These are phyloP conservation scores for Naematelia encephala DNA, from an alignment of 768 basidiomycete genomes.

Conservation along the genomic window DNA sequence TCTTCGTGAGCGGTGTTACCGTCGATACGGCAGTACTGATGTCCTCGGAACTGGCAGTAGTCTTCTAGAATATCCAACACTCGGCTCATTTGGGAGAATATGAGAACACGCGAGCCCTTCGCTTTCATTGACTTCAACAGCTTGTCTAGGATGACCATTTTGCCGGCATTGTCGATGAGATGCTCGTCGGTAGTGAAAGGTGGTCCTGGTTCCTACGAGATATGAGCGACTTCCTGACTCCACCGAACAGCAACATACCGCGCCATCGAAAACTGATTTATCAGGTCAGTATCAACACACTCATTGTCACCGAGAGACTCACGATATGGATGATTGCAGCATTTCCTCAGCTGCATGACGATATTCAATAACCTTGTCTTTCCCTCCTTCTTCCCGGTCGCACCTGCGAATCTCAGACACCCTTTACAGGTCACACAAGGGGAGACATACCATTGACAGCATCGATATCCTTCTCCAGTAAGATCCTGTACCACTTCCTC, in stretches of 20 bases:
- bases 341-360: conserved; percentile 83
- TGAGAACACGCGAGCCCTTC: conserved; percentile 90
- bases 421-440: neutral
- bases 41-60: conserved; percentile 85
- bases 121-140: conserved; percentile 78
- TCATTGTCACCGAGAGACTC: conserved; percentile 13
- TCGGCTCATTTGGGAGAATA: conserved; percentile 99
- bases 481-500: conserved; percentile 88
- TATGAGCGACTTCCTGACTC: neutral
- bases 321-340: conserved; percentile 53
- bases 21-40: conserved; percentile 94
- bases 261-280: conserved; percentile 47
- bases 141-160: conserved; percentile 97
- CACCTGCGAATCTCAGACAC: conserved; percentile 54
- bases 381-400: conserved; percentile 96
- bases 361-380: conserved; percentile 97
- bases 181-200: conserved; percentile 99
- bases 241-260: conserved; percentile 23
- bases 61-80: conserved; percentile 96
- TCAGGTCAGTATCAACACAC: neutral
- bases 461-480: conserved; percentile 97
- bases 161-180: conserved; percentile 86
- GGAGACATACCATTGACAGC: conserved; percentile 78
- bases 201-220: conserved; percentile 80
- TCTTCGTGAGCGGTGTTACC: conserved; percentile 95